Percentiles rank a stretch among this genome's conserved stretches.
Conservation (phyloP, 2,329 filamentous ascomycete genomes). For the Aspergillus transmontanensis region DNA sequence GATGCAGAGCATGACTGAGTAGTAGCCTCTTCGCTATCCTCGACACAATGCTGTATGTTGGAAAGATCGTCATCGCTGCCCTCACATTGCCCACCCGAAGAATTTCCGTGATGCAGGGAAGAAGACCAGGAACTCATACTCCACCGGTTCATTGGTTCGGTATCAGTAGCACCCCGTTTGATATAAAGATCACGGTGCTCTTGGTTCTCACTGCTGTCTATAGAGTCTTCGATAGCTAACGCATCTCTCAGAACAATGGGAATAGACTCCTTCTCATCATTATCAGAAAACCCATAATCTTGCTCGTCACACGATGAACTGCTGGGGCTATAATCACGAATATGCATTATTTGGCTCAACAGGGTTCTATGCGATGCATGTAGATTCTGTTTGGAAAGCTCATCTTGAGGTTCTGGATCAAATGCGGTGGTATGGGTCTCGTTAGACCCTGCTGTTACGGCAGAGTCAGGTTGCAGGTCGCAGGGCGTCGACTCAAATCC, state of each 20-base stretch:
- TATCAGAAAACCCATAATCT: slow-evolving; percentile 46
- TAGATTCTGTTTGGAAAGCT: slow-evolving; percentile 44
- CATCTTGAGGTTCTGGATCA: slow-evolving; percentile 70
- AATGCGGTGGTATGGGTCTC: slow-evolving; percentile 65
- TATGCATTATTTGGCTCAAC: slow-evolving; percentile 51
- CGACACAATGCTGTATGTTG: slow-evolving; percentile 29
- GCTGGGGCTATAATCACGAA: slow-evolving; percentile 50
- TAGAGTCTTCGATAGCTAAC: slow-evolving; percentile 41
- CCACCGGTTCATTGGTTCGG: slow-evolving; percentile 39
- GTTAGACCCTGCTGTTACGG: slow-evolving; percentile 61
- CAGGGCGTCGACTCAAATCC: slow-evolving; percentile 9
- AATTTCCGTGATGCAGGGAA: slow-evolving; percentile 40
- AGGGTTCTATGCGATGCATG: slow-evolving; percentile 44
- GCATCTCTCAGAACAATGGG: slow-evolving; percentile 57
- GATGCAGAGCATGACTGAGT: slow-evolving; percentile 40
- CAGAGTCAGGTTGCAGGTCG: slow-evolving; percentile 32
- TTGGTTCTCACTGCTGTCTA: slow-evolving; percentile 34
- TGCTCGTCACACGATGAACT: slow-evolving; percentile 43
- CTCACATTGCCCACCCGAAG: slow-evolving; percentile 37
- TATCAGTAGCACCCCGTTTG: slow-evolving; percentile 22
- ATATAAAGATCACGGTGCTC: slow-evolving; percentile 26
- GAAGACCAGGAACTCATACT: slow-evolving; percentile 50
- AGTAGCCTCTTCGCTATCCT: slow-evolving; percentile 31
- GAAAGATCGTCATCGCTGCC: slow-evolving; percentile 40
- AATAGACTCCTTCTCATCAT: slow-evolving; percentile 57